Conservation (phyloP, 164 flowering plant genomes). For the Magnolia sinica region DNA sequence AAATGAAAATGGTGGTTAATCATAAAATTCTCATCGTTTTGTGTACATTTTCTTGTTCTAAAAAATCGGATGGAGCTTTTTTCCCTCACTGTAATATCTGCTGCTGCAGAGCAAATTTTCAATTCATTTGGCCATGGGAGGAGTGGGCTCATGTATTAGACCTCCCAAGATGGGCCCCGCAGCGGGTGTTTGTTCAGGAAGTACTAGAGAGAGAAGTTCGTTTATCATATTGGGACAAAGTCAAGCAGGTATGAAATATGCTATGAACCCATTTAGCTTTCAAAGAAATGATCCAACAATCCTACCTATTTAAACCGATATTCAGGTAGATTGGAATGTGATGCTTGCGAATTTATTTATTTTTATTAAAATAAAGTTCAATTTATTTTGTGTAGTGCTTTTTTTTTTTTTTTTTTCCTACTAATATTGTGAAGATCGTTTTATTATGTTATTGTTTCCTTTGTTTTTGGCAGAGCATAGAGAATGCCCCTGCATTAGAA, state of each 20-base stretch:
- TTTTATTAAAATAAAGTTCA: not conserved
- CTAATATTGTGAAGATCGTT: not conserved
- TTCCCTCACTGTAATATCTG: not conserved
- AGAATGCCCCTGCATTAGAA: conserved; percentile 83
- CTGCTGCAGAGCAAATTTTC: conserved; percentile 84
- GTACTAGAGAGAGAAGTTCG: conserved; percentile 97
- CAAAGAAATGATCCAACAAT: not conserved
- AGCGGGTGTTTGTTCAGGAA: conserved; percentile 95
- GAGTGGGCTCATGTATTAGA: conserved; percentile 93
- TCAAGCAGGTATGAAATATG: conserved; percentile 75
- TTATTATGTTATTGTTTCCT: not conserved
- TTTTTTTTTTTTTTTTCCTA: not conserved
- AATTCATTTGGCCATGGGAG: conserved; percentile 99
- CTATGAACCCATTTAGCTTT: not conserved
- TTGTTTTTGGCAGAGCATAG: conserved; percentile 59
- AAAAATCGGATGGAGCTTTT: not conserved
- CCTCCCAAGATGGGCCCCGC: conserved; percentile 98
- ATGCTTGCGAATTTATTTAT: not conserved
- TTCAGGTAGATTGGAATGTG: not conserved
- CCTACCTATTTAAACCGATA: not conserved
- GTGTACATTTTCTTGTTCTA: not conserved
- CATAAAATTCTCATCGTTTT: not conserved
- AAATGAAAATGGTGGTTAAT: not conserved
- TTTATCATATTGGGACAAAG: conserved; percentile 95
- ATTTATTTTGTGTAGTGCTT: not conserved